Base-by-base conservation (phyloP, 805 yeast genomes). In the Myxozyma melibiosi region DNA sequence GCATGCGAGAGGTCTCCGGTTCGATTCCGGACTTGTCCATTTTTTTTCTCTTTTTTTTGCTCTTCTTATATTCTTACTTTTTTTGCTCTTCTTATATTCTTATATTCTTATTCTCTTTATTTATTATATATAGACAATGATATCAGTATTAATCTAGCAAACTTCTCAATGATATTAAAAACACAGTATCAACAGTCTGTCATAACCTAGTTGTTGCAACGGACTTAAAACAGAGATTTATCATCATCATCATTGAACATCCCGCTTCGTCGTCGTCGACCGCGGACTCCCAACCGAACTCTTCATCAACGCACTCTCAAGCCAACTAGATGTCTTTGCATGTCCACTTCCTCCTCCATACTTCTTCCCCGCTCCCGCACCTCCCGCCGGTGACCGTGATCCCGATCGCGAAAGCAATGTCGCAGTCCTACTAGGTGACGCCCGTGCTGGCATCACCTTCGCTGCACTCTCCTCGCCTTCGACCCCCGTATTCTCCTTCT, bases 1-100 rank as follows among this genome's bases (percentile, higher is more conserved):
- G 65, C 65, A 61, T 61, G 65, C 57, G 65, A 61, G 58, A 61
- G 65, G 65, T 61, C 65, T 57, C 65, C 65, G 65, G 65, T 61
- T 61, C 65, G 62, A 61, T 49, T 61, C 65, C 65, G 65, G 65
- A 61, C 61, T 56, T 53, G 65, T 61, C 65, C 65, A 61, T 11
- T 16, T 58, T 54, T 42, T 47, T 56, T 43, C 44, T 35, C 11
- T 14, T 48, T 54, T 34, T n/a, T n/a, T n/a, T n/a, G n/a, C n/a
- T n/a, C n/a, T n/a, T n/a, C n/a, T n/a, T n/a, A n/a, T n/a, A n/a
- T n/a, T n/a, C n/a, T n/a, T n/a, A n/a, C n/a, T n/a, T n/a, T n/a
- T n/a, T n/a, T n/a, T n/a, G n/a, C n/a, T n/a, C n/a, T n/a, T n/a
- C n/a, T n/a, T n/a, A n/a, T n/a, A n/a, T n/a, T n/a, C n/a, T n/a